Percentiles rank a stretch among this genome's conserved stretches.
Evolutionary conservation across 495 filamentous ascomycete species (phyloP).

Genomic region (Astrothelium subdiscretum): DNA sequence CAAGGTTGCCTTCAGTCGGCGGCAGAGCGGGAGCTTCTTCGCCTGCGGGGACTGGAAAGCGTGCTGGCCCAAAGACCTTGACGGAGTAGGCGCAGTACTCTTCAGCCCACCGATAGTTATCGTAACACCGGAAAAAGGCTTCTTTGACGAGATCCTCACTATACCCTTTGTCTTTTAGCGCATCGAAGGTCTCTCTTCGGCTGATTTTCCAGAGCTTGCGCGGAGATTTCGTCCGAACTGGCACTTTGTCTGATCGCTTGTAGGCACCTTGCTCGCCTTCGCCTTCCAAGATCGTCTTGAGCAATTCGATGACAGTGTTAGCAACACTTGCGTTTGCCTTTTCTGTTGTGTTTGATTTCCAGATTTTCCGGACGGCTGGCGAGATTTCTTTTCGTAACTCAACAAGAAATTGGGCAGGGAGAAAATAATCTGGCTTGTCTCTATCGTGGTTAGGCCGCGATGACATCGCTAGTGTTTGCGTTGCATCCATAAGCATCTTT

Average conservation of each 20-base stretch:
- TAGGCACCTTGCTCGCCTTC: slow-evolving; percentile 61
- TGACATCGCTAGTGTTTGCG: slow-evolving; percentile 50
- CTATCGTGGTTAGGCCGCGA: slow-evolving; percentile 41
- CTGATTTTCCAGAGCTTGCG: slow-evolving; percentile 11
- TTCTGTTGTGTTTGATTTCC: slow-evolving; percentile 71
- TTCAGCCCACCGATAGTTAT: slow-evolving; percentile 42
- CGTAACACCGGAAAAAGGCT: slow-evolving; percentile 71
- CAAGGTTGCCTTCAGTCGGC: not conserved
- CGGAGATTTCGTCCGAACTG: slow-evolving; percentile 20
- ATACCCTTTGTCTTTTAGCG: slow-evolving; percentile 40
- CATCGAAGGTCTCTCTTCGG: slow-evolving; percentile 25
- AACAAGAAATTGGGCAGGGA: slow-evolving; percentile 67
- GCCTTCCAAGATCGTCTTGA: slow-evolving; percentile 65
- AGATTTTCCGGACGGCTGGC: slow-evolving; percentile 66
- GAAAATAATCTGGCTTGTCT: slow-evolving; percentile 54
- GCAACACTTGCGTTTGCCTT: slow-evolving; percentile 63
- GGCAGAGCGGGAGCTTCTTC: slow-evolving; percentile 18
- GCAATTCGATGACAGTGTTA: slow-evolving; percentile 70
- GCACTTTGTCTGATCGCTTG: slow-evolving; percentile 44
- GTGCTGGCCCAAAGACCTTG: not conserved
- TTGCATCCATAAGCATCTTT: slow-evolving; percentile 67
- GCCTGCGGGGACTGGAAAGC: slow-evolving; percentile 48
- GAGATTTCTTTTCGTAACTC: slow-evolving; percentile 75
- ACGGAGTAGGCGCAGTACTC: slow-evolving; percentile 52
- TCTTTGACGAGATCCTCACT: slow-evolving; percentile 55